Conservation (phyloP, 2,329 filamentous ascomycete species). For the Trichoderma endophyticum region DNA sequence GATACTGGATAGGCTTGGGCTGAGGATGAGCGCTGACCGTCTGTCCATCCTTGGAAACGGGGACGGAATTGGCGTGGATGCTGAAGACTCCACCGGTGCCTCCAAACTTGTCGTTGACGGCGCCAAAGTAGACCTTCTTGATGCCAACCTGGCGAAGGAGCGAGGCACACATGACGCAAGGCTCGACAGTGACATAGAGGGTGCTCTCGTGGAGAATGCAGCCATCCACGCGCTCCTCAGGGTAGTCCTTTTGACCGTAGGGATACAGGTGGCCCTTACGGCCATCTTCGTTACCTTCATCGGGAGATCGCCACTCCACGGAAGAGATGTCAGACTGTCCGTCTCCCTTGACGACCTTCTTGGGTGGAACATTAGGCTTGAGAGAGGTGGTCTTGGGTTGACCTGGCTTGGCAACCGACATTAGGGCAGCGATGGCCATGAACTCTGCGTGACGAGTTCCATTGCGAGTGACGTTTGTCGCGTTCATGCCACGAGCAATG, state of each 20-base stretch:
- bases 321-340: conserved; percentile 27
- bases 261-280: conserved; percentile 56
- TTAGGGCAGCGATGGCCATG: conserved; percentile 67
- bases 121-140: conserved; percentile 89
- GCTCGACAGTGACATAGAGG: conserved; percentile 96
- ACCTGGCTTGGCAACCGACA: conserved; percentile 40
- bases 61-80: conserved; percentile 65
- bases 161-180: conserved; percentile 98
- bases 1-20: conserved; percentile 27
- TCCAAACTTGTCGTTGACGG: conserved; percentile 93
- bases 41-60: conserved; percentile 35
- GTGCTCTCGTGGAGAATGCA: conserved; percentile 67
- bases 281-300: conserved; percentile 52
- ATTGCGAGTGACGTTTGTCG: conserved; percentile 86
- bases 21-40: conserved; percentile 42
- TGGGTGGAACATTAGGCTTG: conserved; percentile 32
- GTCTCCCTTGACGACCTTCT: conserved; percentile 15
- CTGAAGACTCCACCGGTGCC: conserved; percentile 91
- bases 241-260: conserved; percentile 58
- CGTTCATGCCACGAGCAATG: conserved; percentile 92
- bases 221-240: conserved; percentile 57
- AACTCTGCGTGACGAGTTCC: conserved; percentile 96
- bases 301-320: conserved; percentile 25
- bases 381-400: conserved; percentile 33
- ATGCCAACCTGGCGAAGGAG: conserved; percentile 85